These are phyloP conservation scores for Zarea fungicola DNA, from an alignment of 2,329 filamentous ascomycete genomes.

Conservation along the genomic window DNA sequence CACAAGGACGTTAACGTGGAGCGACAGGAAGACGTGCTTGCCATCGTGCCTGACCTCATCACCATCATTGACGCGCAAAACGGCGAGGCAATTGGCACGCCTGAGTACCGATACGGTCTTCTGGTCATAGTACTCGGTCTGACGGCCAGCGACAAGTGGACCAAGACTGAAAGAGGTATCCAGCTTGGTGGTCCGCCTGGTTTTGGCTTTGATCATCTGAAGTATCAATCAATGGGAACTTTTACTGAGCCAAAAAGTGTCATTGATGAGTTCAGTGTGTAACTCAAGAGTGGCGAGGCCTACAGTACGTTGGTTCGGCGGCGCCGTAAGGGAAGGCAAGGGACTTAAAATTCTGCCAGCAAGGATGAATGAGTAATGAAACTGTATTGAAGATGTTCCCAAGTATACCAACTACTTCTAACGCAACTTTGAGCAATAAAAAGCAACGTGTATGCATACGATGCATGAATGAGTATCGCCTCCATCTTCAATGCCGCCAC, in stretches of 20 bases:
- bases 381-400: too few relatives aligned
- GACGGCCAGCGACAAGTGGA: constrained; percentile 40
- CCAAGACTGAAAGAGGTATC: constrained; percentile 39
- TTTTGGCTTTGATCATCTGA: constrained; percentile 43
- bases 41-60: constrained; percentile 53
- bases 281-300: not conserved
- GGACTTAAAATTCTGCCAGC: too few relatives aligned
- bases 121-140: constrained; percentile 45
- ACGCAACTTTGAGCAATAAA: too few relatives aligned
- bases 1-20: constrained; percentile 30
- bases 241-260: constrained; percentile 47
- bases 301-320: not conserved
- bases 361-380: too few relatives aligned
- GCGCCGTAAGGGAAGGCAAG: too few relatives aligned
- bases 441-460: too few relatives aligned
- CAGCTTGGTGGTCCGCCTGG: constrained; percentile 44
- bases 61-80: constrained; percentile 51
- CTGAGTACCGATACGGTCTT: constrained; percentile 51
- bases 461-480: too few relatives aligned
- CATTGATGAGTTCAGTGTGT: constrained; percentile 41
- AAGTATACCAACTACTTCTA: too few relatives aligned
- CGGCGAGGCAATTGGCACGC: constrained; percentile 51
- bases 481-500: too few relatives aligned
- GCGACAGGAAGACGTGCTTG: constrained; percentile 38
- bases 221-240: constrained; percentile 42